Conservation (phyloP, 768 basidiomycete genomes). For the Hygrophoropsis aurantiaca region DNA sequence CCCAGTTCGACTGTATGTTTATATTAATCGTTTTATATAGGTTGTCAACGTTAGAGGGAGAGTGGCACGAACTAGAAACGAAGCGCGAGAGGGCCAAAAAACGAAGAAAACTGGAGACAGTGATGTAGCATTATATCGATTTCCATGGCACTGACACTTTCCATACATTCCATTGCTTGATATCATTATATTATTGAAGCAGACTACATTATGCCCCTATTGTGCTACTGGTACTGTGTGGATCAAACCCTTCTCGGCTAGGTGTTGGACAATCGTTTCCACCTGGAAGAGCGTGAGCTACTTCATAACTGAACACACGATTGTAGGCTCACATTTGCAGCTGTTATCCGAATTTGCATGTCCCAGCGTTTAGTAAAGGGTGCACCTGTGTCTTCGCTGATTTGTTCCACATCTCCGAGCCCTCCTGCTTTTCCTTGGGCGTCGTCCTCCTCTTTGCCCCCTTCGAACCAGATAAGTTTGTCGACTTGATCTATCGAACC, state of each 20-base stretch:
- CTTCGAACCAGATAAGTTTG: slow-evolving; percentile 91
- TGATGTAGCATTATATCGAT: slow-evolving; percentile 34
- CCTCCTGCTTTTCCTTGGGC: slow-evolving; percentile 95
- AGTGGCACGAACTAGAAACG: slow-evolving; percentile 98
- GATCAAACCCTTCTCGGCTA: slow-evolving; percentile 72
- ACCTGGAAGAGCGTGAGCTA: slow-evolving; percentile 54
- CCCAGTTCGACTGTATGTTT: not conserved
- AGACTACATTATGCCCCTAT: slow-evolving; percentile 14
- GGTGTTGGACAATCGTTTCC: slow-evolving; percentile 82
- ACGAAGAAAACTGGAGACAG: slow-evolving; percentile 62
- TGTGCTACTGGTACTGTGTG: slow-evolving; percentile 28
- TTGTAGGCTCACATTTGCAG: slow-evolving; percentile 66
- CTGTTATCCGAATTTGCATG: slow-evolving; percentile 84
- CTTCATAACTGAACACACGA: not conserved
- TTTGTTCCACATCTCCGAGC: slow-evolving; percentile 82
- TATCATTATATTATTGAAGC: slow-evolving; percentile 6
- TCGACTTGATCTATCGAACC: slow-evolving; percentile 97
- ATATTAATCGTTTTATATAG: slow-evolving; percentile 38
- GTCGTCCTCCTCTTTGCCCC: slow-evolving; percentile 81
- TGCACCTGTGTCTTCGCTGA: slow-evolving; percentile 83
- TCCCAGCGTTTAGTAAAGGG: slow-evolving; percentile 97
- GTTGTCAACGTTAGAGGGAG: slow-evolving; percentile 79
- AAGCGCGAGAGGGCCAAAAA: slow-evolving; percentile 89
- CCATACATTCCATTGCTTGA: slow-evolving; percentile 5
- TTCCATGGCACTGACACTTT: not conserved